These are phyloP conservation scores for Chernovozyma aurita DNA, from an alignment of 1,139 yeast species.

Conservation along the genomic window DNA sequence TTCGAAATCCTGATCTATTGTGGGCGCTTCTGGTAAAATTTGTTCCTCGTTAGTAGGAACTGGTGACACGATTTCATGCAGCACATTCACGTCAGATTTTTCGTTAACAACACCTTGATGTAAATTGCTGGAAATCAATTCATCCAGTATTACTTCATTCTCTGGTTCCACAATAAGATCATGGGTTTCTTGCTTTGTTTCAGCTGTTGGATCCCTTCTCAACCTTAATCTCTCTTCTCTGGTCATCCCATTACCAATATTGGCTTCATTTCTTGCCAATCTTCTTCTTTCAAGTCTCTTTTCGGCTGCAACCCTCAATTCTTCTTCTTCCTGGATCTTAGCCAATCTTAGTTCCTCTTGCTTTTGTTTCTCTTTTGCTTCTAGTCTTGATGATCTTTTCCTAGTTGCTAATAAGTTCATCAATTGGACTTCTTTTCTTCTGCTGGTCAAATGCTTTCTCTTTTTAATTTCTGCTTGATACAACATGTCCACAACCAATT, in stretches of 20 bases:
- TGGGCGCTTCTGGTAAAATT: too few species aligned
- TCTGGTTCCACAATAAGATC: too few species aligned
- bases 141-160: too few species aligned
- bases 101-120: too few species aligned
- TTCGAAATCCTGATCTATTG: too few species aligned
- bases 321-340: conserved; percentile 29
- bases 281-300: conserved; percentile 37
- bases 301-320: conserved; percentile 27
- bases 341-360: conserved; percentile 34
- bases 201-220: conserved; percentile 16
- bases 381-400: conserved; percentile 45
- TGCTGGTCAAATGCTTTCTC: conserved; percentile 37
- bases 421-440: conserved; percentile 46
- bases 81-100: too few species aligned
- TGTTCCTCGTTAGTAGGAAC: too few species aligned
- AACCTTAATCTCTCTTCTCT: conserved; percentile 42
- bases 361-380: conserved; percentile 45
- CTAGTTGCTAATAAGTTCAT: conserved; percentile 45
- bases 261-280: conserved; percentile 15
- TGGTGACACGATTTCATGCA: too few species aligned
- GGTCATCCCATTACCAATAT: conserved; percentile 18
- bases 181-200: too few species aligned
- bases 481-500: conserved; percentile 20
- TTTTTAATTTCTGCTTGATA: conserved; percentile 30
- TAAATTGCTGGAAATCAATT: too few species aligned